These are phyloP conservation scores for Penicillium sp. DNA, from an alignment of 2,329 filamentous ascomycete genomes.

Conservation along the genomic window DNA sequence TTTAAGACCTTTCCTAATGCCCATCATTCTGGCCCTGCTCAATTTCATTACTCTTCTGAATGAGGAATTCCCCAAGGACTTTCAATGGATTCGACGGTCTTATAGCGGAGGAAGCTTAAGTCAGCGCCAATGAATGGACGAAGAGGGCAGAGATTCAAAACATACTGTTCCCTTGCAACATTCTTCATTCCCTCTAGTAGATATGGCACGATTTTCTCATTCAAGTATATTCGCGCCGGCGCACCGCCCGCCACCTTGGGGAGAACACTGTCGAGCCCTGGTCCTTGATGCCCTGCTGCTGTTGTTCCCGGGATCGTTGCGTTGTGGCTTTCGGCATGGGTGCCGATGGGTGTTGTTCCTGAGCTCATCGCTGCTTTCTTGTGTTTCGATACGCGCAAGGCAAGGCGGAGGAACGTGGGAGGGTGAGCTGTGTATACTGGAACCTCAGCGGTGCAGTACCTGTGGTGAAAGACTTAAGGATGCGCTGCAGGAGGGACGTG, in stretches of 20 bases:
- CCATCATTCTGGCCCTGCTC: conserved; percentile 36
- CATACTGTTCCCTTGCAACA: conserved; percentile 67
- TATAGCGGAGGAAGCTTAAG: background rate
- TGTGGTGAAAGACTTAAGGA: background rate
- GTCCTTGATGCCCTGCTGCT: background rate
- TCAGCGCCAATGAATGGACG: background rate
- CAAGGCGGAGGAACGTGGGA: background rate
- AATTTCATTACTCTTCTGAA: conserved; percentile 64
- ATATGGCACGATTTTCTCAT: conserved; percentile 64
- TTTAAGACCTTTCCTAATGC: background rate
- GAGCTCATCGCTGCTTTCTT: conserved; percentile 9
- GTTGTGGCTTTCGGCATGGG: background rate
- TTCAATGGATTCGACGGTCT: conserved; percentile 67
- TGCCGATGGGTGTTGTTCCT: conserved; percentile 8
- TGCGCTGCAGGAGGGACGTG: background rate
- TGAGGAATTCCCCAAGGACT: conserved; percentile 65
- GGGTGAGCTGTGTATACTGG: background rate
- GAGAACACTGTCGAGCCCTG: conserved; percentile 1
- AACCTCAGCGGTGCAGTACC: background rate
- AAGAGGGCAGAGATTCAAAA: conserved; percentile 19
- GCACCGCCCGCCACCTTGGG: conserved; percentile 54
- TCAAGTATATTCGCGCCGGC: conserved; percentile 66
- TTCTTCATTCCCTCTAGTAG: conserved; percentile 72
- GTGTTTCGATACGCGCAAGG: too few species aligned
- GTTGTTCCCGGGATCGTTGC: conserved; percentile 6